Evolutionary conservation across 306 rosid genomes (phyloP), one percentile per base, ranked within the genome.

Genomic region (Lablab purpureus): DNA sequence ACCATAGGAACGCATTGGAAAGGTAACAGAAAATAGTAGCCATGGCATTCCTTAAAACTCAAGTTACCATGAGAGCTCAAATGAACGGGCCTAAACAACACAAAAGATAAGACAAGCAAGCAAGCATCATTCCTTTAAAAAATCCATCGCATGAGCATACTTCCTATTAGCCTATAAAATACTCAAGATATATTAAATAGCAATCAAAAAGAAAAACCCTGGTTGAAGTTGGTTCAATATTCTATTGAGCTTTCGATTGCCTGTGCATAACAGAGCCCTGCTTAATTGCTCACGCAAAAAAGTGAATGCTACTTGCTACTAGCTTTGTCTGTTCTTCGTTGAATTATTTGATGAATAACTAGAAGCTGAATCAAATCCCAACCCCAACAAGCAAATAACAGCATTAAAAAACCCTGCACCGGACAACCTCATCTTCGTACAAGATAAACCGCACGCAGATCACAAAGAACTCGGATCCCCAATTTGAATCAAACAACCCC

Each of bases 101-200:
- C 63, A 71, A 11, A 67, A 78, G 70, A 59, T 28, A 49, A 22
- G 54, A 78, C 27, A 14, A 28, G 60, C 67, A 40, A 55, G 30
- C 40, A 66, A 63, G 69, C 23, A 28, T 60, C 11, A 28, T 27
- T 30, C 68, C 23, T 62, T 7, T 6, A 10, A 40, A 40, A 10
- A 40, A 8, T 0, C 45, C 11, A 7, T 11, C 13, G n/a, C 15
- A 8, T 3, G 37, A 32, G 69, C 14, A 14, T 60, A 8, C 15
- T 13, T 30, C 68, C 43, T 32, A 15, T 7, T 32, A 32, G 13
- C 21, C 68, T 30, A n/a, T 62, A 15, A 63, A 60, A 46, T 41
- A 74, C 34, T 45, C 4, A n/a, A 59, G 66, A 45, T 1, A 41
- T 21, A 59, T 25, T n/a, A 58, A 58, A 63, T 32, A 4, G 14